Evolutionary conservation across 305 asterid species (phyloP).

Genomic region (Solanum chacoense): DNA sequence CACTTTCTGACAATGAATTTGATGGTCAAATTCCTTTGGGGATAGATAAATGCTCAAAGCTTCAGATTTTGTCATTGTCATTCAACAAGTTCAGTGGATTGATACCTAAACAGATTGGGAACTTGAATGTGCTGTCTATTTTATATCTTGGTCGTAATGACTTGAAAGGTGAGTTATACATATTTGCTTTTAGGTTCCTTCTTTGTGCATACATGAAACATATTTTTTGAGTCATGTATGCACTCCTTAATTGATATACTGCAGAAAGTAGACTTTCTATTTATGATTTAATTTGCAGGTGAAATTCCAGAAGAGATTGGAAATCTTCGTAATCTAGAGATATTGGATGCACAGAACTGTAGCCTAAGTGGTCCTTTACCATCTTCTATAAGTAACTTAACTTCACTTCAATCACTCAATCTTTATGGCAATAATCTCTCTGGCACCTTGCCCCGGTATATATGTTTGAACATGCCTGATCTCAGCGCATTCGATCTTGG

Average conservation of each 20-base stretch:
- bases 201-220: background rate
- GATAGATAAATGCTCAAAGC: background rate
- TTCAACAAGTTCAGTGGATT: constrained; percentile 4
- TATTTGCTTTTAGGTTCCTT: background rate
- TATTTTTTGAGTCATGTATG: background rate
- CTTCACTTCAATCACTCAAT: constrained; percentile 17
- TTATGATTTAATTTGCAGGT: background rate
- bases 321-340: constrained; percentile 3
- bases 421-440: constrained; percentile 12
- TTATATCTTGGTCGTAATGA: constrained; percentile 26
- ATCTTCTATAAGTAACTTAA: constrained; percentile 23
- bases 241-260: background rate
- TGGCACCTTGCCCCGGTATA: constrained; percentile 17
- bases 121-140: constrained; percentile 18
- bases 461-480: constrained; percentile 21
- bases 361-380: constrained; percentile 16
- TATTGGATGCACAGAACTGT: constrained; percentile 8
- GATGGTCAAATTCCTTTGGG: background rate
- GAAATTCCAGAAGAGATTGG: constrained; percentile 20
- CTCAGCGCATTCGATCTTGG: constrained; percentile 13
- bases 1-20: background rate
- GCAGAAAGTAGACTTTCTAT: background rate
- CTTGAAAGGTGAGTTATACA: constrained; percentile 16
- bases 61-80: background rate
- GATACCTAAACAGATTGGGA: constrained; percentile 24